These are phyloP conservation scores for Microdochium trichocladiopsis DNA, from an alignment of 2,329 filamentous ascomycete genomes.

Conservation along the genomic window DNA sequence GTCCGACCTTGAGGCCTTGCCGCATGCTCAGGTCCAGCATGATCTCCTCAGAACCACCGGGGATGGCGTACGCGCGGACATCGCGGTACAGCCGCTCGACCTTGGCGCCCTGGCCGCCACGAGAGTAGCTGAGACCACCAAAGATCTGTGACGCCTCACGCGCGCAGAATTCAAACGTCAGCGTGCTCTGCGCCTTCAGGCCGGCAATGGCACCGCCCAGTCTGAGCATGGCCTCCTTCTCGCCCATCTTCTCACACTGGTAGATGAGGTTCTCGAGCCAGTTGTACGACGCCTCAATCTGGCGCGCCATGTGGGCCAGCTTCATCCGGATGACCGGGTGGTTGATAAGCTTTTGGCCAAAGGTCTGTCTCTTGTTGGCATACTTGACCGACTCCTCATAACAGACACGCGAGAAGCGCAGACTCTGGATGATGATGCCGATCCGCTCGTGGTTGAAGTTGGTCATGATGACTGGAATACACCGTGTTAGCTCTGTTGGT, in stretches of 20 bases:
- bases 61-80: conserved; percentile 92
- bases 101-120: conserved; percentile 92
- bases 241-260: conserved; percentile 88
- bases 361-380: conserved; percentile 93
- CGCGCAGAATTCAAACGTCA: conserved; percentile 96
- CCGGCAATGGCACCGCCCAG: conserved; percentile 90
- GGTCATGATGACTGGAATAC: conserved; percentile 78
- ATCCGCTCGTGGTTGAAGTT: conserved; percentile 99
- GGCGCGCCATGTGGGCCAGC: conserved; percentile 94
- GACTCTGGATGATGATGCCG: conserved; percentile 94
- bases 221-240: conserved; percentile 92
- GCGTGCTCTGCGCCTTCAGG: conserved; percentile 88
- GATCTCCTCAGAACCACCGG: conserved; percentile 94
- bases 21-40: conserved; percentile 96
- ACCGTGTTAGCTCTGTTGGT: conserved; percentile 5
- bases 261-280: conserved; percentile 95
- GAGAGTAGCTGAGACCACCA: conserved; percentile 83
- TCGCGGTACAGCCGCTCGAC: conserved; percentile 92
- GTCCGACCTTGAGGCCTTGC: conserved; percentile 80
- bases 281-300: conserved; percentile 94
- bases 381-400: conserved; percentile 97
- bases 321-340: conserved; percentile 97
- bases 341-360: conserved; percentile 93
- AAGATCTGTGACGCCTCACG: conserved; percentile 97
- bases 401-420: conserved; percentile 93